Evolutionary conservation across 768 basidiomycete species (phyloP).

Genomic region (Lentinula sp.): DNA sequence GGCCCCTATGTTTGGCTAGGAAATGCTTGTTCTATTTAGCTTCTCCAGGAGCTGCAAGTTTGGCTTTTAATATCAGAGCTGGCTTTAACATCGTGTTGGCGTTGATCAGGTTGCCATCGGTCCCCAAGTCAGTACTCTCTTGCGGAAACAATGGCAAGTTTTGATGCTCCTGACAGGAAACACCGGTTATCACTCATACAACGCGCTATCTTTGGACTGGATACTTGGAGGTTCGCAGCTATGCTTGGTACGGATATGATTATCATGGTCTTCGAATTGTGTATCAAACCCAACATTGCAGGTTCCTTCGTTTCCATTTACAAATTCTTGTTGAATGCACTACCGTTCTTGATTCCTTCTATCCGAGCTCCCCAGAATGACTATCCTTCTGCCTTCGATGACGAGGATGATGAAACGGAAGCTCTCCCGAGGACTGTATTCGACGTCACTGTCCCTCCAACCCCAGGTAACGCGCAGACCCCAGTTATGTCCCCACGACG

Average conservation of each 20-base stretch:
- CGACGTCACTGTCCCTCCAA: slow-evolving; percentile 3
- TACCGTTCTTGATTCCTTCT: slow-evolving; percentile 63
- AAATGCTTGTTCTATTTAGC: neutral
- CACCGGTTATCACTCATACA: slow-evolving; percentile 61
- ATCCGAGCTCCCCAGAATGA: slow-evolving; percentile 21
- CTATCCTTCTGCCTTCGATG: slow-evolving; percentile 19
- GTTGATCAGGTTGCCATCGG: slow-evolving; percentile 62
- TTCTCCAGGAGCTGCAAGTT: slow-evolving; percentile 62
- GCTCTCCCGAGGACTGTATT: neutral
- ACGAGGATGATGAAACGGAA: slow-evolving; percentile 22
- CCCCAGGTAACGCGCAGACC: neutral
- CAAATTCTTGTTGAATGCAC: slow-evolving; percentile 70
- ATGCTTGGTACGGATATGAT: slow-evolving; percentile 62
- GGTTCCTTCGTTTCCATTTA: slow-evolving; percentile 76
- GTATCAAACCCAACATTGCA: slow-evolving; percentile 15
- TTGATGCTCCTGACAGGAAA: slow-evolving; percentile 33
- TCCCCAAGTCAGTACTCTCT: slow-evolving; percentile 48
- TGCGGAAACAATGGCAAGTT: neutral
- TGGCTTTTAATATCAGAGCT: slow-evolving; percentile 80
- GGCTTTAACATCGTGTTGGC: slow-evolving; percentile 78
- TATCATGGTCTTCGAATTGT: neutral
- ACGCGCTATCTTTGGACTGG: slow-evolving; percentile 78
- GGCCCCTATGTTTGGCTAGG: neutral
- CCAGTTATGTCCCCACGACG: slow-evolving; percentile 5
- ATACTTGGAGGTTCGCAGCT: slow-evolving; percentile 78